Percentiles rank a stretch among this genome's conserved stretches.
phyloP scores from a whole-genome alignment of 2,329 filamentous ascomycete genomes.

The Amylocarpus encephaloides region DNA sequence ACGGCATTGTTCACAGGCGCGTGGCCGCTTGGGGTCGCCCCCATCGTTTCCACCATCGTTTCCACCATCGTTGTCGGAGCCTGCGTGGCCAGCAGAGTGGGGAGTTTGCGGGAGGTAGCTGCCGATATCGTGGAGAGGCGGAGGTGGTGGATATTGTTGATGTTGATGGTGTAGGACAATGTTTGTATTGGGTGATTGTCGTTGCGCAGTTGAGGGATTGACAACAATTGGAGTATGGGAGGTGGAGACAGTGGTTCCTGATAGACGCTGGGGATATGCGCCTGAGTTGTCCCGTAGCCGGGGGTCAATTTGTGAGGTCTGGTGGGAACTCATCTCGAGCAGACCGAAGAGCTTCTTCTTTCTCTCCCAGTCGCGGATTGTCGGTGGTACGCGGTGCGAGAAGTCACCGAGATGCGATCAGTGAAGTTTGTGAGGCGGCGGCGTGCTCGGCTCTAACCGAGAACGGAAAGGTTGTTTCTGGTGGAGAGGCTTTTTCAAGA shows the following conservation, averaged over 20 bases:
- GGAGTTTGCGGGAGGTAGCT: slow-evolving; percentile 23
- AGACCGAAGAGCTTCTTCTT: too few species aligned
- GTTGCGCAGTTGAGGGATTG: slow-evolving; percentile 5
- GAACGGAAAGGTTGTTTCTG: too few species aligned
- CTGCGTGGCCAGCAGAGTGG: slow-evolving; percentile 16
- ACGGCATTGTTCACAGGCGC: slow-evolving; percentile 39
- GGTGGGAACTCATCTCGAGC: too few species aligned
- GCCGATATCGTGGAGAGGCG: slow-evolving; percentile 1
- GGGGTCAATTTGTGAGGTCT: neutral
- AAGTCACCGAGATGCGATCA: too few species aligned
- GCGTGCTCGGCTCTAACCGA: too few species aligned
- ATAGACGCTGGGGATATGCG: neutral
- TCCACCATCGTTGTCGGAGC: slow-evolving; percentile 16
- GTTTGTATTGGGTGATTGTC: slow-evolving; percentile 3
- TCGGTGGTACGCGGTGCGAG: too few species aligned
- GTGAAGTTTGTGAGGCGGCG: too few species aligned
- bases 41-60: slow-evolving; percentile 11
- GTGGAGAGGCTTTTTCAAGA: too few species aligned
- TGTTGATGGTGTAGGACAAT: slow-evolving; percentile 11
- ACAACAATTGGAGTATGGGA: slow-evolving; percentile 9
- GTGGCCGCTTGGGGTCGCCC: slow-evolving; percentile 30
- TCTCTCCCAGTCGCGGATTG: too few species aligned
- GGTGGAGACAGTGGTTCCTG: neutral
- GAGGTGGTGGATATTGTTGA: slow-evolving; percentile 9
- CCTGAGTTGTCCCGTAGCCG: neutral